phyloP scores from a whole-genome alignment of 805 yeast genomes.

The Suhomyces kilbournensis region DNA sequence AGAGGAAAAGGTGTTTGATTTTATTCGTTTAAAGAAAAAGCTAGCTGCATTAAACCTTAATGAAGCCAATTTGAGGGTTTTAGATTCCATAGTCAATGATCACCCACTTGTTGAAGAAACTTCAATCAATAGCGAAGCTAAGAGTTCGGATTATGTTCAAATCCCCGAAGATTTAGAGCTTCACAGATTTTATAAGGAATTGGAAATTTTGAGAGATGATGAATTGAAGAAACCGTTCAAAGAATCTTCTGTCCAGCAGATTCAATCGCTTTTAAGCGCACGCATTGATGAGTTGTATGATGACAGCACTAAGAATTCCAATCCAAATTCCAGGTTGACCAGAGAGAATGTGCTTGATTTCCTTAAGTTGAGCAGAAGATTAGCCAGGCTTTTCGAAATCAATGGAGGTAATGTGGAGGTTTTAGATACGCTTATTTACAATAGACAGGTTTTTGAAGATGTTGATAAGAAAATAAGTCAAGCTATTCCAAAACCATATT shows the following conservation, averaged over 20 bases:
- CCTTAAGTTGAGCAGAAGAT: conserved; percentile 15
- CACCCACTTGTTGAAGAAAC: background rate
- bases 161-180: conserved; percentile 19
- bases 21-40: conserved; percentile 3
- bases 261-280: conserved; percentile 13
- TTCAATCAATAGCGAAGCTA: background rate
- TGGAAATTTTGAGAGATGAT: conserved; percentile 16
- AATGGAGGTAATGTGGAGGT: conserved; percentile 61
- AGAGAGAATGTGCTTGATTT: conserved; percentile 13
- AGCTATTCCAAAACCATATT: conserved; percentile 2
- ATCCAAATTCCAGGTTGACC: conserved; percentile 13
- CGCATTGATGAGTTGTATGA: conserved; percentile 15
- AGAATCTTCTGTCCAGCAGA: conserved; percentile 9
- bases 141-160: conserved; percentile 6
- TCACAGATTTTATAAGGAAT: conserved; percentile 14
- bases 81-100: conserved; percentile 6
- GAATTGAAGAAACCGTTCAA: conserved; percentile 7
- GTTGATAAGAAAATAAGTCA: background rate
- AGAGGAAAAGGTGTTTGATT: conserved; percentile 2
- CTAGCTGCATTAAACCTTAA: conserved; percentile 4
- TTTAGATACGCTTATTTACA: conserved; percentile 54
- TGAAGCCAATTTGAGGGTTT: conserved; percentile 5
- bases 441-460: conserved; percentile 11
- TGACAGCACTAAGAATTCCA: conserved; percentile 1
- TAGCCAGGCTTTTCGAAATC: conserved; percentile 34